Percentiles rank a stretch among this genome's conserved stretches.
Evolutionary conservation across 345 rosid species (phyloP).

Genomic region (Bretschneidera sinensis): DNA sequence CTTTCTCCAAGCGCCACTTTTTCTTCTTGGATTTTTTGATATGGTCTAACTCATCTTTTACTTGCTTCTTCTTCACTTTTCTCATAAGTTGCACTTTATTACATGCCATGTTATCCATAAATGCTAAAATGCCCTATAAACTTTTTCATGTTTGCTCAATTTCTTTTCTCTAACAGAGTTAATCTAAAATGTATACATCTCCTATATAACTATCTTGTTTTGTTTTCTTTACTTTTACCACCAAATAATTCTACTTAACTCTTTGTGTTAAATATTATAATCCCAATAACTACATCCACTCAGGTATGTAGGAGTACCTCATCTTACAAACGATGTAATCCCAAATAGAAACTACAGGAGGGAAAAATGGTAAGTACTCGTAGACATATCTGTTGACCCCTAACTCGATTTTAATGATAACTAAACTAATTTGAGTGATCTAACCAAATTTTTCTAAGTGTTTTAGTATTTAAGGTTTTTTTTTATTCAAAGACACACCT

Average conservation of each 20-base stretch:
- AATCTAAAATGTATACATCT: slow-evolving; percentile 53
- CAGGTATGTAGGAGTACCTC: slow-evolving; percentile 97
- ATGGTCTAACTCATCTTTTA: slow-evolving; percentile 76
- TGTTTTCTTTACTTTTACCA: slow-evolving; percentile 14
- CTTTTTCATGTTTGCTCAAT: slow-evolving; percentile 26
- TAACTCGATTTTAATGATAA: too few species aligned
- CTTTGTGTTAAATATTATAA: slow-evolving; percentile 19
- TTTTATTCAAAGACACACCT: too few species aligned
- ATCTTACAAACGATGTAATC: slow-evolving; percentile 89
- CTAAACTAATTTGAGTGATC: too few species aligned
- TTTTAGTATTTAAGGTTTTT: too few species aligned
- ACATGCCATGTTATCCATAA: slow-evolving; percentile 63
- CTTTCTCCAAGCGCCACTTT: slow-evolving; percentile 80
- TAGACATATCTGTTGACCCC: slow-evolving; percentile 47
- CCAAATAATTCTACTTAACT: slow-evolving; percentile 38
- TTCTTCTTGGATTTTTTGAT: slow-evolving; percentile 89
- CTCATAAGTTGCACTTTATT: slow-evolving; percentile 65
- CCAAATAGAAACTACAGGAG: slow-evolving; percentile 96
- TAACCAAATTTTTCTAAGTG: too few species aligned
- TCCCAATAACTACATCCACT: slow-evolving; percentile 82
- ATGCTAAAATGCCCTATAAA: slow-evolving; percentile 20
- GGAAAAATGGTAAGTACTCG: slow-evolving; percentile 52
- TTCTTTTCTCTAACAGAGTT: slow-evolving; percentile 25
- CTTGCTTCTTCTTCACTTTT: slow-evolving; percentile 70
- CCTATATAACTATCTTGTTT: slow-evolving; percentile 35